Evolutionary conservation across 768 basidiomycete species (phyloP), one percentile per base, ranked within the genome.

Genomic region (Lactarius hatsudake): DNA sequence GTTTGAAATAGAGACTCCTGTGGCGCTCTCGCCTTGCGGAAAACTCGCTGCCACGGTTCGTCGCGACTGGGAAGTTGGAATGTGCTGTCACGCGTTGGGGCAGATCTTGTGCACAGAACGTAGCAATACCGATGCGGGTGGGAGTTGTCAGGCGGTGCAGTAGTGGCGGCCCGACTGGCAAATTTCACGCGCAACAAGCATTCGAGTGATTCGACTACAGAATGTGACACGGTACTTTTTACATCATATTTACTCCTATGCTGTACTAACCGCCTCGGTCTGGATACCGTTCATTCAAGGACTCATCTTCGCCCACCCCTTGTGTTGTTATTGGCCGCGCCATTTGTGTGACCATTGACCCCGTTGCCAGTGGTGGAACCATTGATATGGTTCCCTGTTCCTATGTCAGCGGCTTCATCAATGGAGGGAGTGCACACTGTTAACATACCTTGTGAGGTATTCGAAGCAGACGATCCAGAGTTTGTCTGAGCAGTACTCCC

Each of bases 21-120:
- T 72, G 92, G 91, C 4, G 90, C 89, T 65, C 86, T 84, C 2
- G 88, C 84, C 20, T 91, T 90, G 64, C 75, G 81, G 65, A 83
- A 80, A 92, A 91, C 10, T 90, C 89, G 6, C 90, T 90, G 2
- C 90, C 90, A 3, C 87, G 86, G 45, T 85, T 84, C 59, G 82
- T 87, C 5, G 90, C 89, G 0, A 87, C 88, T 2, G 89, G 89
- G 71, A 90, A 90, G 73, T 87, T 91, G 34, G 34, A 91, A 82
- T 18, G 90, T 75, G 20, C 88, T 88, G 17, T 89, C 76, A 40
- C 34, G 61, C 55, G n/a, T 45, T 36, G n/a, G 78, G 65, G 80
- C 55, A 72, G 73, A 53, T 28, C 51, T 26, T 15, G 23, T 28
- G 51, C 2, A 53, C 23, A 51, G 2, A n/a, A 18, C 20, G 15